phyloP scores from a whole-genome alignment of 345 rosid genomes.

The Dimocarpus longan region DNA sequence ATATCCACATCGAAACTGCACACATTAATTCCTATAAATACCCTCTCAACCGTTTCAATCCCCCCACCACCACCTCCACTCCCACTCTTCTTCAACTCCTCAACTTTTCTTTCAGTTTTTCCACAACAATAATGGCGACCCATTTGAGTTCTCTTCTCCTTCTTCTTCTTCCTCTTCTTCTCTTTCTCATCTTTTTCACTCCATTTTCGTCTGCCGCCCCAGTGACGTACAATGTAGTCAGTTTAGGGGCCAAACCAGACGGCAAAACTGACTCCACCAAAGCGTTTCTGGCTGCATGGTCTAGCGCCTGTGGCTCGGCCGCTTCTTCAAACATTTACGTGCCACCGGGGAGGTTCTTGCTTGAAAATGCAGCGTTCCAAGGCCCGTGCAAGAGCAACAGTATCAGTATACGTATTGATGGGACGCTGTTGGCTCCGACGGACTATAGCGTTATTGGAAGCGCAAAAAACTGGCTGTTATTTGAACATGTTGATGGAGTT shows the following conservation, averaged over 20 bases:
- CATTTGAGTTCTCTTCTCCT: not conserved
- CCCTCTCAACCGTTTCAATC: constrained; percentile 21
- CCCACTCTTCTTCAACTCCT: constrained; percentile 10
- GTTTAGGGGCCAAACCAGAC: constrained; percentile 63
- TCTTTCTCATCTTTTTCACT: constrained; percentile 23
- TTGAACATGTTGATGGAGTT: constrained; percentile 49
- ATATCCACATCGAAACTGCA: not conserved
- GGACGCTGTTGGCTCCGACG: constrained; percentile 65
- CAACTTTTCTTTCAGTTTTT: not conserved
- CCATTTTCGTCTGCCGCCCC: constrained; percentile 17
- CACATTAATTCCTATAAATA: constrained; percentile 37
- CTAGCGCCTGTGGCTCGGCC: constrained; percentile 49
- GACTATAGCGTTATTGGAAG: constrained; percentile 43
- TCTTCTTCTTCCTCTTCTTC: constrained; percentile 17
- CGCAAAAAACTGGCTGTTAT: constrained; percentile 47
- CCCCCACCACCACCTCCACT: constrained; percentile 14
- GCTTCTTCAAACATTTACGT: constrained; percentile 48
- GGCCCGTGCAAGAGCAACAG: constrained; percentile 60
- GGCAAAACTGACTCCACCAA: constrained; percentile 62
- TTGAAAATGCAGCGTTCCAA: constrained; percentile 40
- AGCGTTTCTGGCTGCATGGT: constrained; percentile 72
- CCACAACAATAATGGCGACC: not conserved
- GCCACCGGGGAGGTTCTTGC: constrained; percentile 57
- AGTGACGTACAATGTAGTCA: constrained; percentile 38
- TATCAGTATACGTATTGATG: constrained; percentile 48